phyloP scores from a whole-genome alignment of 257 asterid genomes.

The Solanum lycopersicoides region DNA sequence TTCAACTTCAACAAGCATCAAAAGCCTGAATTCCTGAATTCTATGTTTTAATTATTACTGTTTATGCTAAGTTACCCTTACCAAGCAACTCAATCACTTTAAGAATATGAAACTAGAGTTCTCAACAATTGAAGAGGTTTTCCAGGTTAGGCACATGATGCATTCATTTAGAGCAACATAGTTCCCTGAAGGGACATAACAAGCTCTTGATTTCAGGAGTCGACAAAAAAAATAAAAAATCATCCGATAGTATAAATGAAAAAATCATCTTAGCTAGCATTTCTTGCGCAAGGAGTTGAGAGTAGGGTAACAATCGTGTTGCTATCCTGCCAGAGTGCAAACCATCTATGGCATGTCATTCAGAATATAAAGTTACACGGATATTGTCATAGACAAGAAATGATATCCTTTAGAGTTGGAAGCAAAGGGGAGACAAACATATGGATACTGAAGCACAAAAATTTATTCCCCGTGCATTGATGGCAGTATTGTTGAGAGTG shows the following conservation, averaged over 20 bases:
- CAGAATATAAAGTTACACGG: not conserved
- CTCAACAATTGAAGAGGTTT: not conserved
- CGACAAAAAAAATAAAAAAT: not conserved
- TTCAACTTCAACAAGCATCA: not conserved
- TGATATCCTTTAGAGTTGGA: not conserved
- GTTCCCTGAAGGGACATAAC: not conserved
- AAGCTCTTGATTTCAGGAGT: not conserved
- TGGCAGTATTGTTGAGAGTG: not conserved
- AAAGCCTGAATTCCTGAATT: not conserved
- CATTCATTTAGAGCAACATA: not conserved
- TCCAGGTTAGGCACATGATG: not conserved
- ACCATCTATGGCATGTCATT: not conserved
- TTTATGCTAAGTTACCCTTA: not conserved
- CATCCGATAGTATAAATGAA: not conserved
- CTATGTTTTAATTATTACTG: not conserved
- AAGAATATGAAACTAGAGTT: not conserved
- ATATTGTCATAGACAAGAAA: not conserved
- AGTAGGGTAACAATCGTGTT: not conserved
- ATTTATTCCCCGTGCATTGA: not conserved
- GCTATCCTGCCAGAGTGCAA: not conserved
- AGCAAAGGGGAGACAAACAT: not conserved
- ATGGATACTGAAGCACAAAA: not conserved
- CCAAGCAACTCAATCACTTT: not conserved
- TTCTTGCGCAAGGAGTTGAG: not conserved
- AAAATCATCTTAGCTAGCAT: not conserved